A percentile compares a stretch with the other conserved stretches of the same genome.
Evolutionary conservation across 805 yeast genomes (phyloP).

Genomic region (Lipomyces spencermartinsiae): DNA sequence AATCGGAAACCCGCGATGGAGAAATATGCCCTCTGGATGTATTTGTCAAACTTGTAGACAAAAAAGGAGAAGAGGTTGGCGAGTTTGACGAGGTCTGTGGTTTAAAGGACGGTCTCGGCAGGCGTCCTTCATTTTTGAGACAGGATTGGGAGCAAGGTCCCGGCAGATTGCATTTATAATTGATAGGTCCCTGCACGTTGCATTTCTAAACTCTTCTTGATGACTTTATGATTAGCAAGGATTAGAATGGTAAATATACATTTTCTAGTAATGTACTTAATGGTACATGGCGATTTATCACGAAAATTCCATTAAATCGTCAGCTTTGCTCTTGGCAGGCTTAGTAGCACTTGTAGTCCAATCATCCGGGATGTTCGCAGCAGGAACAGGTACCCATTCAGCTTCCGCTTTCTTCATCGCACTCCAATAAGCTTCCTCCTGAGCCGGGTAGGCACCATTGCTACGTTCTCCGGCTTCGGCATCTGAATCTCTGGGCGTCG

Average conservation of each 20-base stretch:
- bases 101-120: slow-evolving; percentile 13
- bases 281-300: background rate
- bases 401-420: slow-evolving; percentile 6
- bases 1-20: slow-evolving; percentile 2
- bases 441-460: background rate
- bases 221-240: background rate
- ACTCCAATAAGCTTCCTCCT: background rate
- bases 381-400: background rate
- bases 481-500: background rate
- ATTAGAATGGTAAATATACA: background rate
- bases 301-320: background rate
- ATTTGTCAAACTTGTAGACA: slow-evolving; percentile 22
- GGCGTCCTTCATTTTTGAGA: slow-evolving; percentile 26
- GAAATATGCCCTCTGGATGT: slow-evolving; percentile 26
- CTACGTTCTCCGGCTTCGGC: background rate
- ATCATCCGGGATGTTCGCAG: background rate
- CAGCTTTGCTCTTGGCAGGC: background rate
- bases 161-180: slow-evolving; percentile 2
- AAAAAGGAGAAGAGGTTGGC: slow-evolving; percentile 18
- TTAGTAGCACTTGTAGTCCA: background rate
- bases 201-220: background rate
- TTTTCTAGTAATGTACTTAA: background rate
- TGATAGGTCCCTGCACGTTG: slow-evolving; percentile 8
- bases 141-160: slow-evolving; percentile 11
- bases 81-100: slow-evolving; percentile 29